Evolutionary conservation across 2,329 filamentous ascomycete species (phyloP), one percentile per base, ranked within the genome.

Genomic region (Fusarium circinatum): DNA sequence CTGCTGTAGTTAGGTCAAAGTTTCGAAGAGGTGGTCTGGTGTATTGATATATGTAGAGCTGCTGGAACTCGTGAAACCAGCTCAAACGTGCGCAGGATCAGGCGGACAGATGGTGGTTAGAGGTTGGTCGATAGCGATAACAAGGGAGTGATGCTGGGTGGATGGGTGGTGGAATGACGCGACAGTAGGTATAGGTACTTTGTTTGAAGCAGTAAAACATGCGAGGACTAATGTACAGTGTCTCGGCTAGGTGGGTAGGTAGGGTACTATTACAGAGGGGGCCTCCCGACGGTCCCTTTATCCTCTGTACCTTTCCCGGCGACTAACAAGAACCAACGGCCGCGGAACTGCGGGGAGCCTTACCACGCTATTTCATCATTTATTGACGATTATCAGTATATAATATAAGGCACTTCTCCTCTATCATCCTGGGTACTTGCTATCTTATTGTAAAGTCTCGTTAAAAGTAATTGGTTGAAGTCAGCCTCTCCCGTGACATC

Each of bases 71-170:
- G 67, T 42, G 55, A 83, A 84, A 84, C 79, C 75, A 78, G 80
- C 83, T 83, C 83, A 84, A 84, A 83, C 76, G 76, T 82, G 82
- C 83, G 82, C 83, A 81, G 71, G 63, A 66, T 62, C 48, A 48
- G 63, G 61, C 48, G 41, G 60, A 41, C 44, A 41, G 52, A 42
- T 41, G 39, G 34, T 67, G 45, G 52, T 61, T 68, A 41, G 48
- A 72, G 64, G 71, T 64, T 30, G 48, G 63, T 64, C 39, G 54
- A 63, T 61, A 64, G 45, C 36, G 54, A 63, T 58, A 65, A 54
- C 47, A 54, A 63, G 66, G 59, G 32, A 64, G 51, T 36, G 63
- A 55, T 64, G 57, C 44, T 66, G 51, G 49, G 56, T 59, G 49
- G 41, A 34, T 59, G 34, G 34, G 34, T 36, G 34, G 52, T 41